phyloP scores from a whole-genome alignment of 2,329 filamentous ascomycete species.

The Byssothecium circinans region DNA sequence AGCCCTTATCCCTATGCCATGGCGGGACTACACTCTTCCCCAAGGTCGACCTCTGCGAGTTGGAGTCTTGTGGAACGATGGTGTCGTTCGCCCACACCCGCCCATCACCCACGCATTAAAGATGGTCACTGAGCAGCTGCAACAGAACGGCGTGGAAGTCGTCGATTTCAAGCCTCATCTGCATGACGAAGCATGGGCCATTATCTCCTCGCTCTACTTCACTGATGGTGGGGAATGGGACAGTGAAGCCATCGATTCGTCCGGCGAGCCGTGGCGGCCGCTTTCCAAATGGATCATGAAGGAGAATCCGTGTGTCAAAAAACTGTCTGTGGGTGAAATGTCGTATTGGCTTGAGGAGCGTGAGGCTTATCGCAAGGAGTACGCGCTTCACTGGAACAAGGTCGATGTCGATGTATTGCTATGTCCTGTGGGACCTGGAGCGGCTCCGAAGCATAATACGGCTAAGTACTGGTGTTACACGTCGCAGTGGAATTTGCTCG shows the following conservation, averaged over 20 bases:
- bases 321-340: conserved; percentile 46
- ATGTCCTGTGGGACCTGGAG: conserved; percentile 60
- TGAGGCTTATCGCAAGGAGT: conserved; percentile 50
- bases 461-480: conserved; percentile 67
- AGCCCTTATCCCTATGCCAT: conserved; percentile 61
- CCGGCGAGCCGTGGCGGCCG: conserved; percentile 61
- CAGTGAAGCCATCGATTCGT: conserved; percentile 52
- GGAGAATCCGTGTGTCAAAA: conserved; percentile 54
- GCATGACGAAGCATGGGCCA: conserved; percentile 54
- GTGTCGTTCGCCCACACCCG: conserved; percentile 65
- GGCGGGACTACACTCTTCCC: conserved; percentile 45
- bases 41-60: conserved; percentile 50
- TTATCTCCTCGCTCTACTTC: conserved; percentile 50
- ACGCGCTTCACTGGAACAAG: conserved; percentile 49
- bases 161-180: conserved; percentile 55
- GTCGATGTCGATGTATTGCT: conserved; percentile 61
- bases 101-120: conserved; percentile 62
- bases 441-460: conserved; percentile 56
- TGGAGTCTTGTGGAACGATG: conserved; percentile 67
- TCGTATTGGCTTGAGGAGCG: conserved; percentile 48
- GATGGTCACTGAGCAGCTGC: conserved; percentile 49
- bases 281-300: conserved; percentile 62
- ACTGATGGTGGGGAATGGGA: conserved; percentile 62
- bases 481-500: conserved; percentile 67
- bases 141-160: conserved; percentile 53